A percentile compares a stretch with the other conserved stretches of the same genome.
Conservation (phyloP, 306 rosid species). For the Quercus bicolor region DNA sequence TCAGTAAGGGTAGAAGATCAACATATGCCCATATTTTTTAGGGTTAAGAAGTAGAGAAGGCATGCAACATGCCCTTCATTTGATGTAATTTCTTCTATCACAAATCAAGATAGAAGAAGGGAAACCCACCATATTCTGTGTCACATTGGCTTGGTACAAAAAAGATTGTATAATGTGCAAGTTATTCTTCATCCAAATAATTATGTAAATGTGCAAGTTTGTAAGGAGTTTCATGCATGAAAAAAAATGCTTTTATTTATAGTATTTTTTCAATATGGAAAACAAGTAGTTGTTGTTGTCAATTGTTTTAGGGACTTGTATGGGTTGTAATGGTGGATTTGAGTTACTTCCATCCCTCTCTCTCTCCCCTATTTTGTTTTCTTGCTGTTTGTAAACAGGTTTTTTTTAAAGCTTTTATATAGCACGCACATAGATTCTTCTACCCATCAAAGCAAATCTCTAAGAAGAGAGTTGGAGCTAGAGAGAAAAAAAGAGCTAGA, state of each 20-base stretch:
- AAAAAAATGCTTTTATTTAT: not conserved
- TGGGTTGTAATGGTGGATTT: not conserved
- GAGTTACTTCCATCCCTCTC: not conserved
- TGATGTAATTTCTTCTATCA: slow-evolving; percentile 31
- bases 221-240: not conserved
- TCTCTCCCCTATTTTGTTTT: not conserved
- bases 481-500: not conserved
- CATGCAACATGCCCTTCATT: slow-evolving; percentile 8
- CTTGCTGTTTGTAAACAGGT: not conserved
- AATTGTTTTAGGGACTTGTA: not conserved
- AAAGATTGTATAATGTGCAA: slow-evolving; percentile 23
- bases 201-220: not conserved
- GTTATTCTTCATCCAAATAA: too few species aligned
- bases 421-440: not conserved
- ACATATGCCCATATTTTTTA: slow-evolving; percentile 28
- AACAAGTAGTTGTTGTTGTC: not conserved
- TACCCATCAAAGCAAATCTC: not conserved
- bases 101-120: slow-evolving; percentile 10
- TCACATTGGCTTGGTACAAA: slow-evolving; percentile 22
- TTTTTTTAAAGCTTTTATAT: not conserved
- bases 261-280: not conserved
- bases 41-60: slow-evolving; percentile 28
- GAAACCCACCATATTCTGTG: slow-evolving; percentile 12
- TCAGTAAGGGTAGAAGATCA: slow-evolving; percentile 24
- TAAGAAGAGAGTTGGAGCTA: not conserved